These are phyloP conservation scores for Carex kokanica DNA, from an alignment of 176 grass and related monocot species.

Conservation along the genomic window DNA sequence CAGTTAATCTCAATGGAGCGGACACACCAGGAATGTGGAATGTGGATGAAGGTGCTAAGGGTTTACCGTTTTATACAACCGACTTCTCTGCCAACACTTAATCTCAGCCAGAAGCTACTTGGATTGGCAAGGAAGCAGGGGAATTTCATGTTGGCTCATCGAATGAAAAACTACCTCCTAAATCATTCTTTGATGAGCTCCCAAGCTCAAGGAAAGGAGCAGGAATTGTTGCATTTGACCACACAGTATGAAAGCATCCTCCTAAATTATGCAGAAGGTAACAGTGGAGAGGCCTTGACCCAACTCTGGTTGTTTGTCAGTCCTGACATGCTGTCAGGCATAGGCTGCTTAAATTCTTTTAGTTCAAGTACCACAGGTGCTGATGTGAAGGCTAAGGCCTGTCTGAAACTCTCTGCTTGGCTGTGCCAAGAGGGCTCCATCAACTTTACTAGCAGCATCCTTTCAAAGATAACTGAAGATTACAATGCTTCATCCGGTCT, in stretches of 20 bases:
- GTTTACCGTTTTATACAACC: conserved; percentile 58
- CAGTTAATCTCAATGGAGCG: conserved; percentile 45
- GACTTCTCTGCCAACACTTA: conserved; percentile 63
- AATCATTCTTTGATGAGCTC: conserved; percentile 51
- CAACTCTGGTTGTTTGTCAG: conserved; percentile 78
- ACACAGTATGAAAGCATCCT: conserved; percentile 78
- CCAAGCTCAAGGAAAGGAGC: conserved; percentile 29
- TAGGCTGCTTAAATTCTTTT: conserved; percentile 24
- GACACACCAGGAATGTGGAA: conserved; percentile 76
- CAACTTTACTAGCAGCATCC: conserved; percentile 36
- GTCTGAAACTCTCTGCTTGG: conserved; percentile 91
- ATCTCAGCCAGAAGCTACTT: conserved; percentile 69
- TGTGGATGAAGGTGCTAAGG: conserved; percentile 91
- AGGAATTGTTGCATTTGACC: conserved; percentile 70
- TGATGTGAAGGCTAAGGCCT: conserved; percentile 76
- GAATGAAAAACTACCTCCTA: conserved; percentile 67
- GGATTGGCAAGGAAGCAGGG: conserved; percentile 78
- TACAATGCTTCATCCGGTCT: conserved; percentile 36
- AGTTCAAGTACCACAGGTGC: conserved; percentile 36
- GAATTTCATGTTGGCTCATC: conserved; percentile 82
- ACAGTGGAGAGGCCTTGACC: conserved; percentile 56
- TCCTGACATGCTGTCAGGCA: conserved; percentile 35
- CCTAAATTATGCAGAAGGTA: conserved; percentile 71
- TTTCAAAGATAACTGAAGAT: conserved; percentile 61
- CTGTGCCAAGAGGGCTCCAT: conserved; percentile 52